phyloP scores from a whole-genome alignment of 2,329 filamentous ascomycete species.

The Aspergillus ochraceus region DNA sequence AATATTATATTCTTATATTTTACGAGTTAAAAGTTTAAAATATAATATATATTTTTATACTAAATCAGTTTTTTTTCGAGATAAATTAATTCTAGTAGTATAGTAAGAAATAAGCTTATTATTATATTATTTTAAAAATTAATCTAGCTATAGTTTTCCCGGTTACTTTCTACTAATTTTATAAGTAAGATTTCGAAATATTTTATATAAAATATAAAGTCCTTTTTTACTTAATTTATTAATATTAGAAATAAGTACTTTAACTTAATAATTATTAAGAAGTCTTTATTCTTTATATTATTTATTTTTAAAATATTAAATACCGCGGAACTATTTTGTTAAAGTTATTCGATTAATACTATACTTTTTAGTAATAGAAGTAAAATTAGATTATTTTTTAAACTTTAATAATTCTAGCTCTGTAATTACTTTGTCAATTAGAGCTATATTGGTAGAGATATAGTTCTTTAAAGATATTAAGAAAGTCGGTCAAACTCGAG shows the following conservation, averaged over 20 bases:
- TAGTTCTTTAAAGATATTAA: too few species aligned
- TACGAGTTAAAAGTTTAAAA: too few species aligned
- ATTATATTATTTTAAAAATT: too few species aligned
- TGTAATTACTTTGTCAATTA: background rate
- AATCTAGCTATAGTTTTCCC: background rate
- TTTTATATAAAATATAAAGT: background rate
- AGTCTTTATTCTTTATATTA: background rate
- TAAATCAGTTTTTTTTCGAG: too few species aligned
- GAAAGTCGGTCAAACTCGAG: too few species aligned
- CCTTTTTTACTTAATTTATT: background rate
- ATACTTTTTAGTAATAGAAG: background rate
- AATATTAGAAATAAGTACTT: background rate
- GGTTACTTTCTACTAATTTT: background rate
- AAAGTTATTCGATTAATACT: background rate
- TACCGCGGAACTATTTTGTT: background rate
- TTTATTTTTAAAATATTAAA: background rate
- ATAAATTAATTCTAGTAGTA: too few species aligned
- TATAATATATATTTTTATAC: too few species aligned
- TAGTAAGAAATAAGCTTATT: too few species aligned
- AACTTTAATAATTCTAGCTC: background rate
- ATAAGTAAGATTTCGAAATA: background rate
- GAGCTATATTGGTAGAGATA: background rate
- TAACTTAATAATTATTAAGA: background rate
- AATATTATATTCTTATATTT: too few species aligned
- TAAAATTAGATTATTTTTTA: background rate